Evolutionary conservation across 1,139 yeast genomes (phyloP).

Genomic region (Debaryomycetaceae sp.): DNA sequence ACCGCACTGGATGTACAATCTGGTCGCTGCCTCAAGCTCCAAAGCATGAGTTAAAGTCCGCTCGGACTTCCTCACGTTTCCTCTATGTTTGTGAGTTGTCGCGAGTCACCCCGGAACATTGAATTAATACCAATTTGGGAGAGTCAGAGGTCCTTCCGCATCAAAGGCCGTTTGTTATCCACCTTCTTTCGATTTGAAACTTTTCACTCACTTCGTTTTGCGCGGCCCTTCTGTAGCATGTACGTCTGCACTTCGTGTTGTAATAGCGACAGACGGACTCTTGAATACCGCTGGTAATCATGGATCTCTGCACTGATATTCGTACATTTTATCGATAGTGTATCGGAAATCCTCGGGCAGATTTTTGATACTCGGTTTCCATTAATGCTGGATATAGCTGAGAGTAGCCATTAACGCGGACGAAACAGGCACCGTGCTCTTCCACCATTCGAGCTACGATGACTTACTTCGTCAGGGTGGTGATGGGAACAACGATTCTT

Average conservation of each 20-base stretch:
- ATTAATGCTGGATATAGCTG: not conserved
- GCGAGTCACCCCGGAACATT: not conserved
- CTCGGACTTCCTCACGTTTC: not conserved
- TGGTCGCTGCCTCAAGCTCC: not conserved
- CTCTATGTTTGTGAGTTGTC: not conserved
- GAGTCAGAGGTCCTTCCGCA: not conserved
- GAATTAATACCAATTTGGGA: not conserved
- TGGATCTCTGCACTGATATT: not conserved
- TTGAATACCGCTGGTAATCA: not conserved
- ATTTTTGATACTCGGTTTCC: not conserved
- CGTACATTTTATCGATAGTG: not conserved
- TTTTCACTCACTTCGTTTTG: not conserved
- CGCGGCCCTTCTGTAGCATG: not conserved
- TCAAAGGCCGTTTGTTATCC: not conserved
- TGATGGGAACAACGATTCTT: no score
- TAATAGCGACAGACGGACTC: not conserved
- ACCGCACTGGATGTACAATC: no score
- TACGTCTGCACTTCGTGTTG: not conserved
- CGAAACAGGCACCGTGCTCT: no score
- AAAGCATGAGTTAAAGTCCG: not conserved
- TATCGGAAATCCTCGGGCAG: not conserved
- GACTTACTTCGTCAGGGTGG: no score
- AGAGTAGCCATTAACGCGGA: no score
- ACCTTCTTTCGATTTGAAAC: not conserved
- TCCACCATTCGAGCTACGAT: no score